phyloP scores from a whole-genome alignment of 2,329 filamentous ascomycete species.

The Fusarium illudens region DNA sequence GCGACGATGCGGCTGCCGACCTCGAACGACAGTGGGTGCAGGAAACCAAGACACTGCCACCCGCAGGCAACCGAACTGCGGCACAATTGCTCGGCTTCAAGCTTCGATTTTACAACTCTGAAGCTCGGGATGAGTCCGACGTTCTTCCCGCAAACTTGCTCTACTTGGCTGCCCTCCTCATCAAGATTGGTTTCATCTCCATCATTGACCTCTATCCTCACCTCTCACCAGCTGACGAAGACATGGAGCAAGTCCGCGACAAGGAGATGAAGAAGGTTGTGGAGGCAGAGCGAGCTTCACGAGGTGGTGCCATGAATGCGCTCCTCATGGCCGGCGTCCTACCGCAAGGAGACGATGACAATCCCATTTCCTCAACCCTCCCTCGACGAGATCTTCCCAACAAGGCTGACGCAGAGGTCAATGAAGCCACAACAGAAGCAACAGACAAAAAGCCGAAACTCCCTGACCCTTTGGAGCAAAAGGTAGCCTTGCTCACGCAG shows the following conservation, averaged over 20 bases:
- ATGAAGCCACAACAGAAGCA: slow-evolving; percentile 52
- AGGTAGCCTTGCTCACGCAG: slow-evolving; percentile 83
- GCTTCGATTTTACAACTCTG: slow-evolving; percentile 90
- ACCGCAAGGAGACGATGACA: slow-evolving; percentile 74
- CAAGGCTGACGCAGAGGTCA: slow-evolving; percentile 63
- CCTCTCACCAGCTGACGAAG: slow-evolving; percentile 83
- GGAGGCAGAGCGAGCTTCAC: slow-evolving; percentile 76
- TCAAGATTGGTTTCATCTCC: slow-evolving; percentile 98
- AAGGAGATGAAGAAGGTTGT: slow-evolving; percentile 78
- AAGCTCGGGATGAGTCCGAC: slow-evolving; percentile 77
- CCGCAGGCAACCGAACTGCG: slow-evolving; percentile 86
- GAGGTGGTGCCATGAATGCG: slow-evolving; percentile 81
- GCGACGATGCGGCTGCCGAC: slow-evolving; percentile 59
- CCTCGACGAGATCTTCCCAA: slow-evolving; percentile 61
- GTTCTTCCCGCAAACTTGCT: slow-evolving; percentile 90
- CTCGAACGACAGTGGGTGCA: slow-evolving; percentile 78
- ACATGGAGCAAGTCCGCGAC: slow-evolving; percentile 78
- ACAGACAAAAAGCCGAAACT: slow-evolving; percentile 60
- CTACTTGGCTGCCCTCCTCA: slow-evolving; percentile 87
- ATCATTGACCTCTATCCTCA: slow-evolving; percentile 91
- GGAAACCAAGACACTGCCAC: slow-evolving; percentile 81
- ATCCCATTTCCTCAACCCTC: slow-evolving; percentile 53
- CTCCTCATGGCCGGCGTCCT: slow-evolving; percentile 87
- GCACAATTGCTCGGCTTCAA: slow-evolving; percentile 98
- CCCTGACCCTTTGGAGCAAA: slow-evolving; percentile 85